These are phyloP conservation scores for Cutaneotrichosporon mucoides DNA, from an alignment of 1,284 basidiomycete species.

Conservation along the genomic window DNA sequence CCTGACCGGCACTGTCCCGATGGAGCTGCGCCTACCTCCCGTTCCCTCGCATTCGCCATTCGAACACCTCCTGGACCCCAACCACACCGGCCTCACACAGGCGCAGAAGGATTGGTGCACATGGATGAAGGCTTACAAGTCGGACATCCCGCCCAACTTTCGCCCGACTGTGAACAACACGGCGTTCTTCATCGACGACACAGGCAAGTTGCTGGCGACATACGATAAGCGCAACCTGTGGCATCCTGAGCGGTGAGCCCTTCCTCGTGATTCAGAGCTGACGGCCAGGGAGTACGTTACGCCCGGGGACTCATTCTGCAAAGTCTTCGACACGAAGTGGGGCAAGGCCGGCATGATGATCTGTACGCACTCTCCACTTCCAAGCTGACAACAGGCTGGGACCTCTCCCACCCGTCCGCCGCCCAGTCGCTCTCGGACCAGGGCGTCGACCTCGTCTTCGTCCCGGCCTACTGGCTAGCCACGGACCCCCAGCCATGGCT, in stretches of 20 bases:
- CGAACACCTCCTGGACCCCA: conserved; percentile 24
- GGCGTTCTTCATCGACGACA: conserved; percentile 42
- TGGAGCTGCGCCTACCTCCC: conserved; percentile 1
- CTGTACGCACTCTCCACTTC: conserved; percentile 22
- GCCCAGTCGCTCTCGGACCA: conserved; percentile 34
- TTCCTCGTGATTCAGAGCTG: background rate
- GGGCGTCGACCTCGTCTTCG: conserved; percentile 44
- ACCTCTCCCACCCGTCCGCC: conserved; percentile 41
- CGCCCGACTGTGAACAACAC: conserved; percentile 33
- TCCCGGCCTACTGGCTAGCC: conserved; percentile 46
- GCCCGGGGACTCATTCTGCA: conserved; percentile 31
- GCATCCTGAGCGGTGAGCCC: conserved; percentile 47
- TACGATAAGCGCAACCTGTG: conserved; percentile 48
- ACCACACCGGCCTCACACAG: conserved; percentile 4
- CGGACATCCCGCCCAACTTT: conserved; percentile 15
- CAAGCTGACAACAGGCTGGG: conserved; percentile 27
- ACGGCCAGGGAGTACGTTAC: conserved; percentile 37
- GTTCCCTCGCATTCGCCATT: conserved; percentile 30
- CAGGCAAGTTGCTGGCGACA: conserved; percentile 26
- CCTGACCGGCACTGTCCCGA: conserved; percentile 28
- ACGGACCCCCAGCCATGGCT: conserved; percentile 44
- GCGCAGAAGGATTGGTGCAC: conserved; percentile 26
- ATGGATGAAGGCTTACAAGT: conserved; percentile 25
- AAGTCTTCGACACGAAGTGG: conserved; percentile 43
- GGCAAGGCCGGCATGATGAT: conserved; percentile 45